phyloP scores from a whole-genome alignment of 1,284 basidiomycete genomes.

The Malassezia nana region DNA sequence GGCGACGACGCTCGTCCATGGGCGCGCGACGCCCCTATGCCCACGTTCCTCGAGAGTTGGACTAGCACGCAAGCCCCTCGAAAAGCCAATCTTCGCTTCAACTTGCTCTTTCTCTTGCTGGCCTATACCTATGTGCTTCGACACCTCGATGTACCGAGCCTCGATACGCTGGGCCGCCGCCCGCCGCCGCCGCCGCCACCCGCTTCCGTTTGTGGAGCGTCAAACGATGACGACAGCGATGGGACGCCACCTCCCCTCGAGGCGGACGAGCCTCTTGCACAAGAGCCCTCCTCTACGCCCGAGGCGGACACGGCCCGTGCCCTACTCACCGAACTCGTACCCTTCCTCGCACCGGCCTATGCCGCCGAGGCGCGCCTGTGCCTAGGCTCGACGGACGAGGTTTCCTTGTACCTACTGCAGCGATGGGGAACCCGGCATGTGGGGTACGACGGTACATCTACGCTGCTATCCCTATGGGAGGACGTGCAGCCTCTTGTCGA shows the following conservation, averaged over 20 bases:
- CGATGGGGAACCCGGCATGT: neutral
- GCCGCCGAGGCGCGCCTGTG: neutral
- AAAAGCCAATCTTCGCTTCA: conserved; percentile 4
- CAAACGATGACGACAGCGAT: conserved; percentile 4
- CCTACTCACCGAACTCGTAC: neutral
- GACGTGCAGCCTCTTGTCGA: neutral
- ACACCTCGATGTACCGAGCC: conserved; percentile 22
- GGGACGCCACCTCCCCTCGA: conserved; percentile 7
- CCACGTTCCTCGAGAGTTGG: conserved; percentile 6
- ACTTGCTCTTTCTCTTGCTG: conserved; percentile 13
- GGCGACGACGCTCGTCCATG: neutral
- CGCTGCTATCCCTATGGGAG: conserved; percentile 5
- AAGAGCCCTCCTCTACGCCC: neutral
- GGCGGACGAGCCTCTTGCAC: neutral
- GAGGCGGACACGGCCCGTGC: neutral
- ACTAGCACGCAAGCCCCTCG: neutral
- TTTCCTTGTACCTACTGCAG: conserved; percentile 8
- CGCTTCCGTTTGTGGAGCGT: neutral
- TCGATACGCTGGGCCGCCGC: conserved; percentile 6
- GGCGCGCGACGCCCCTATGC: neutral
- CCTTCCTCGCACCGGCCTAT: conserved; percentile 1
- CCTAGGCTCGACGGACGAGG: conserved; percentile 4
- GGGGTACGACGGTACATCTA: neutral
- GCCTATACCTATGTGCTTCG: conserved; percentile 27
- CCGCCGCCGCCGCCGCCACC: neutral